Evolutionary conservation across 805 yeast species (phyloP).

Genomic region (Ogataea glucozyma): DNA sequence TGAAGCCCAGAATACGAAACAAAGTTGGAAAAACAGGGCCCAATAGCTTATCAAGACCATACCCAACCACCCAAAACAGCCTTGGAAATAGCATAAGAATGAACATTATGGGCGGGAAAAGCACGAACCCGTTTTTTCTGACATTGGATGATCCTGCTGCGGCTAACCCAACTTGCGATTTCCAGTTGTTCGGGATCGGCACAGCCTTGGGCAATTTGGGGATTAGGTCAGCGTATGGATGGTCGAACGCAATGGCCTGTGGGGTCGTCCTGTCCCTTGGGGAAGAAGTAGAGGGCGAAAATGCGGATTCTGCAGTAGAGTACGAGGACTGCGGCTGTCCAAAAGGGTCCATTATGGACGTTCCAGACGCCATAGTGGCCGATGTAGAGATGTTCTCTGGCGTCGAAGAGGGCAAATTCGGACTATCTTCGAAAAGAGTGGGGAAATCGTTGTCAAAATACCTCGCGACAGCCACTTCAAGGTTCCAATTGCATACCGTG

Average conservation of each 20-base stretch:
- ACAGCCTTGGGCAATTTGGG: conserved; percentile 40
- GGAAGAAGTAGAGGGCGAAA: conserved; percentile 8
- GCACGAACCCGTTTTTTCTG: conserved; percentile 3
- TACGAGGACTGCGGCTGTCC: neutral
- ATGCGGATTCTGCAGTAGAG: conserved; percentile 5
- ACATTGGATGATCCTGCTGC: conserved; percentile 1
- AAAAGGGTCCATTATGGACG: neutral
- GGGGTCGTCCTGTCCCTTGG: conserved; percentile 13
- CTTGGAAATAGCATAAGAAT: conserved; percentile 58
- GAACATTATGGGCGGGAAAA: conserved; percentile 45
- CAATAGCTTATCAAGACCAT: conserved; percentile 39
- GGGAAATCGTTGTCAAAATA: conserved; percentile 60
- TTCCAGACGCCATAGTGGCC: neutral
- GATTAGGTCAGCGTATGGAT: conserved; percentile 28
- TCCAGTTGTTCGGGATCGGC: conserved; percentile 40
- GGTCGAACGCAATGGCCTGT: conserved; percentile 25
- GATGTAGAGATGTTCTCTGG: conserved; percentile 2
- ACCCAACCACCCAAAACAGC: conserved; percentile 43
- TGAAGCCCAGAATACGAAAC: conserved; percentile 31
- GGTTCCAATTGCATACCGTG: conserved; percentile 55
- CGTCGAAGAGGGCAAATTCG: conserved; percentile 3
- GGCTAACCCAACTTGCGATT: conserved; percentile 34
- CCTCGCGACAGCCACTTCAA: conserved; percentile 60
- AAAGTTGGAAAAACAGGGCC: conserved; percentile 38
- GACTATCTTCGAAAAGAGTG: conserved; percentile 26